phyloP scores from a whole-genome alignment of 495 filamentous ascomycete genomes.

The Tuber melanosporum region DNA sequence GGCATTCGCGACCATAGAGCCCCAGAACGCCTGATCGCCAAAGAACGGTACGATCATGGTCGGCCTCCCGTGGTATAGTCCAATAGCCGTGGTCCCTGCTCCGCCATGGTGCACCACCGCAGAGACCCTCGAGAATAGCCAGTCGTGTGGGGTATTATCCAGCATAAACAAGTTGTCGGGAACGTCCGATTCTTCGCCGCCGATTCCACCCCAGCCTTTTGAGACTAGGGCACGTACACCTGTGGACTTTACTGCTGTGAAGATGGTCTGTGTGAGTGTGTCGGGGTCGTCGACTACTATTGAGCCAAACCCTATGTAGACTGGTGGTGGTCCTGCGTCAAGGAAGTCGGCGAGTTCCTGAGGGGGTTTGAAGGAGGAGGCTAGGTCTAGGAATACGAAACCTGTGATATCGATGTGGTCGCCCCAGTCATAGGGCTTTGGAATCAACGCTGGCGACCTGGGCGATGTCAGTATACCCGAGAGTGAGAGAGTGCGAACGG shows the following conservation, averaged over 20 bases:
- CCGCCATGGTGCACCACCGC: conserved; percentile 62
- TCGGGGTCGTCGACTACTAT: conserved; percentile 64
- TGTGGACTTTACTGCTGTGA: conserved; percentile 54
- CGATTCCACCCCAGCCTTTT: conserved; percentile 62
- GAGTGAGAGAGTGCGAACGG: neutral
- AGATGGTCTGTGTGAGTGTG: conserved; percentile 56
- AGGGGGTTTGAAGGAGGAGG: conserved; percentile 54
- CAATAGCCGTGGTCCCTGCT: conserved; percentile 61
- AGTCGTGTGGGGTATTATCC: conserved; percentile 62
- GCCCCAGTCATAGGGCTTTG: conserved; percentile 61
- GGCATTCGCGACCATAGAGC: conserved; percentile 59
- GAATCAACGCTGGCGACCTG: conserved; percentile 55
- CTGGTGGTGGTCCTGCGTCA: conserved; percentile 49
- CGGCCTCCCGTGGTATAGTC: conserved; percentile 57
- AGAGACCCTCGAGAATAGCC: conserved; percentile 57
- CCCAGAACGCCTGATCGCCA: conserved; percentile 78
- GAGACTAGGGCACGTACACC: conserved; percentile 59
- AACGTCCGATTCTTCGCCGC: conserved; percentile 48
- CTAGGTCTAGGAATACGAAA: conserved; percentile 60
- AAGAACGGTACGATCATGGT: conserved; percentile 66
- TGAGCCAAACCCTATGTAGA: conserved; percentile 64
- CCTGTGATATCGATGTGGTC: conserved; percentile 57
- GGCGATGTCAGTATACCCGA: neutral
- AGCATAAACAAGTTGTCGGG: conserved; percentile 58
- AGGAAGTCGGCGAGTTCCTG: conserved; percentile 53